phyloP scores from a whole-genome alignment of 2,329 filamentous ascomycete species.

The Botryosphaeria dothidea region DNA sequence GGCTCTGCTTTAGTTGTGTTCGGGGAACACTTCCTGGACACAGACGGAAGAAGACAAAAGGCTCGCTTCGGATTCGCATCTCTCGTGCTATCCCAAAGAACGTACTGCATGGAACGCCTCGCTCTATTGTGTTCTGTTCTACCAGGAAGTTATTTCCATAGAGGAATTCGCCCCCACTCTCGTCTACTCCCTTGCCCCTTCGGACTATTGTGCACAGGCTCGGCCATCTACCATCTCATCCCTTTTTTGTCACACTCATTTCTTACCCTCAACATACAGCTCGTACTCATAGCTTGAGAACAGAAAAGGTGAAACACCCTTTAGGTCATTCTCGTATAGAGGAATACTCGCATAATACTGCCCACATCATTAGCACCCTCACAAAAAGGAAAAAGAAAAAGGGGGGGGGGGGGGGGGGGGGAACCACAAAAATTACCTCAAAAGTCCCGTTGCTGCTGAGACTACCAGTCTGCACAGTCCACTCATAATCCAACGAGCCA shows the following conservation, averaged over 20 bases:
- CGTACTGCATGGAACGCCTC: not conserved
- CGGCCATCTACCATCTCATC: not conserved
- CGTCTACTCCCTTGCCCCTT: too few relatives aligned
- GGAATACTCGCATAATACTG: conserved; percentile 45
- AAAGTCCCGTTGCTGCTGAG: conserved; percentile 51
- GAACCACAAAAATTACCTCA: conserved; percentile 40
- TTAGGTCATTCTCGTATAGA: conserved; percentile 38
- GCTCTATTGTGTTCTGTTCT: not conserved
- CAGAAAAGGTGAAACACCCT: conserved; percentile 44
- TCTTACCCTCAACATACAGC: not conserved
- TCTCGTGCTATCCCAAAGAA: not conserved
- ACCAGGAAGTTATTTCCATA: not conserved
- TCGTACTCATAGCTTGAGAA: conserved; percentile 34
- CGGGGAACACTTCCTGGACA: not conserved
- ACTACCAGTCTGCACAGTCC: conserved; percentile 55
- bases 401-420: not conserved
- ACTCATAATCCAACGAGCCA: conserved; percentile 51
- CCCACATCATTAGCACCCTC: not conserved
- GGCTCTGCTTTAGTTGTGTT: not conserved
- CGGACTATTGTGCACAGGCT: too few relatives aligned
- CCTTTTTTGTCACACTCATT: not conserved
- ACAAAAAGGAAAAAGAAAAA: not conserved
- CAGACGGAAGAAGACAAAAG: not conserved
- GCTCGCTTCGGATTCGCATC: not conserved
- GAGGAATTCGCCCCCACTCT: too few relatives aligned